Conservation (phyloP, 768 basidiomycete genomes). For the Trametopsis cervina region DNA sequence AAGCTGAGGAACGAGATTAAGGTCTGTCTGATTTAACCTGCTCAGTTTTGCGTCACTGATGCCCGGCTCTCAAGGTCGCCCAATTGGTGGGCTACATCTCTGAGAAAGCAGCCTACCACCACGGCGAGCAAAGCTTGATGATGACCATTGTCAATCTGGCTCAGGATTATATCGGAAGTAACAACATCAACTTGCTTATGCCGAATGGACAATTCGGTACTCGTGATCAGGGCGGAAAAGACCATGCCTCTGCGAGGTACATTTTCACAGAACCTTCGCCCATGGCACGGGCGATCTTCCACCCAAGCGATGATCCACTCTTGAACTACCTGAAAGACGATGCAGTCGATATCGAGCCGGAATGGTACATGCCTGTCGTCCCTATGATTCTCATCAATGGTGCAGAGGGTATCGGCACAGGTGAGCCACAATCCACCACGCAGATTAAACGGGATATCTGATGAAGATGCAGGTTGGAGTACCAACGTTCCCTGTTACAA, state of each 20-base stretch:
- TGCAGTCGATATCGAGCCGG: slow-evolving; percentile 80
- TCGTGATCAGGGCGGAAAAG: slow-evolving; percentile 88
- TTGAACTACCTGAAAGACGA: slow-evolving; percentile 84
- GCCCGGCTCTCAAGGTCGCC: slow-evolving; percentile 49
- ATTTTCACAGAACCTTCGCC: slow-evolving; percentile 79
- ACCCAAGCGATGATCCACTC: slow-evolving; percentile 81
- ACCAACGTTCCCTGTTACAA: slow-evolving; percentile 90
- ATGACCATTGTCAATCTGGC: slow-evolving; percentile 91
- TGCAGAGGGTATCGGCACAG: slow-evolving; percentile 96
- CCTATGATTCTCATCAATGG: slow-evolving; percentile 91
- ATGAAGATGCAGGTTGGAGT: slow-evolving; percentile 73
- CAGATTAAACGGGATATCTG: neutral
- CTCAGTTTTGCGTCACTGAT: neutral
- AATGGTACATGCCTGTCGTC: slow-evolving; percentile 87
- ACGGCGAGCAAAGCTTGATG: slow-evolving; percentile 85
- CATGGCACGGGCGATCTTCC: slow-evolving; percentile 72
- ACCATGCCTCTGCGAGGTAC: slow-evolving; percentile 94
- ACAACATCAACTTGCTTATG: slow-evolving; percentile 83
- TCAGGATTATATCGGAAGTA: slow-evolving; percentile 91
- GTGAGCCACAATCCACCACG: slow-evolving; percentile 30
- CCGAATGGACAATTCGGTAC: slow-evolving; percentile 97
- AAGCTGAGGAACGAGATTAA: slow-evolving; percentile 92
- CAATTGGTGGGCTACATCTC: slow-evolving; percentile 95
- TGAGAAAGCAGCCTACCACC: slow-evolving; percentile 94
- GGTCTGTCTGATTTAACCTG: slow-evolving; percentile 31